phyloP scores from a whole-genome alignment of 2,329 filamentous ascomycete genomes.

The Exophiala xenobiotica region DNA sequence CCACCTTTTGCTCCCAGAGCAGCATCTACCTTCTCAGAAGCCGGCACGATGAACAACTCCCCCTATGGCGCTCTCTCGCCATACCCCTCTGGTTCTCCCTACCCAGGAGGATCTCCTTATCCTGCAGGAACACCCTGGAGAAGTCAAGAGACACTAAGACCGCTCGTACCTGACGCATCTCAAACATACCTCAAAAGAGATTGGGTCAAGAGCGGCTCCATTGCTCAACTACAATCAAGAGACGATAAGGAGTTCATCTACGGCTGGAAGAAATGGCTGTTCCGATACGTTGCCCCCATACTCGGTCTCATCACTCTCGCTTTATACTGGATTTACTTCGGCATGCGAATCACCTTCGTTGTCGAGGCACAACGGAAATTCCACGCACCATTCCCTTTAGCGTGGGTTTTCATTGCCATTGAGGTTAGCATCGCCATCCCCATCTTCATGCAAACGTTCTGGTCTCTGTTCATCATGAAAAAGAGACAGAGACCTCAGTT shows the following conservation, averaged over 20 bases:
- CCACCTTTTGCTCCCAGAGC: constrained; percentile 24
- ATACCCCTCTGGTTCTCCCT: constrained; percentile 17
- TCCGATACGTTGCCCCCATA: constrained; percentile 36
- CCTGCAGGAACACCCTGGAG: constrained; percentile 32
- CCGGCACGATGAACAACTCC: constrained; percentile 29
- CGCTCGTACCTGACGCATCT: constrained; percentile 35
- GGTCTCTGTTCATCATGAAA: constrained; percentile 59
- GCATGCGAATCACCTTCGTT: constrained; percentile 53
- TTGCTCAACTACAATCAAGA: constrained; percentile 38
- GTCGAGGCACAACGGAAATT: constrained; percentile 50
- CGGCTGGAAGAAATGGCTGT: constrained; percentile 40
- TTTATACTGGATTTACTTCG: constrained; percentile 49
- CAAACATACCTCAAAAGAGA: constrained; percentile 36
- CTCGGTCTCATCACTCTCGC: constrained; percentile 38
- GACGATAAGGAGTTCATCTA: constrained; percentile 41
- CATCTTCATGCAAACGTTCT: constrained; percentile 57
- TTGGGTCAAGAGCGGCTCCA: constrained; percentile 40
- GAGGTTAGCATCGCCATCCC: constrained; percentile 53
- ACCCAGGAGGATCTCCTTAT: constrained; percentile 1
- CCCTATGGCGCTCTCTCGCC: constrained; percentile 32
- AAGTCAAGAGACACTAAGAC: constrained; percentile 38
- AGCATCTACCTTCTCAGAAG: constrained; percentile 20
- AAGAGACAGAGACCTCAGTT: constrained; percentile 55
- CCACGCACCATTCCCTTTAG: constrained; percentile 46
- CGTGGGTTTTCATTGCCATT: constrained; percentile 59